Conservation (phyloP, 805 yeast species). For the Monosporozyma servazzii region DNA sequence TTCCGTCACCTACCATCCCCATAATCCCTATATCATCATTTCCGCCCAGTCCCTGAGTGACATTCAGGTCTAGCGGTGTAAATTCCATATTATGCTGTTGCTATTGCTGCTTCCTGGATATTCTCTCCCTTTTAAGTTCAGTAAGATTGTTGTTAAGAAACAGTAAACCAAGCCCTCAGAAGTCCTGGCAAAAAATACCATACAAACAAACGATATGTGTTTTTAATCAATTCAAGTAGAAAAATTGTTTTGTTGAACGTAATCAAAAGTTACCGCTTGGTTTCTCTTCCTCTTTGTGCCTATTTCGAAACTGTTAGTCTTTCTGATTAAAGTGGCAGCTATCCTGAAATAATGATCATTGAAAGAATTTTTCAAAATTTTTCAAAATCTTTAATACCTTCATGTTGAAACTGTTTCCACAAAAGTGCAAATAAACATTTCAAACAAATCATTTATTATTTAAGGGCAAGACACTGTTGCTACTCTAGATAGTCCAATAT, state of each 20-base stretch:
- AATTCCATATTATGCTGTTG: not conserved
- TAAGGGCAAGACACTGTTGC: not conserved
- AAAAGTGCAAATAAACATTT: not conserved
- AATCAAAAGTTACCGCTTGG: not conserved
- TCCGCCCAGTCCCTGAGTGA: not conserved
- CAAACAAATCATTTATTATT: not conserved
- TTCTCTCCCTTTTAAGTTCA: not conserved
- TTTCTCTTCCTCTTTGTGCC: not conserved
- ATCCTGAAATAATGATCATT: not conserved
- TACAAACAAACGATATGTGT: not conserved
- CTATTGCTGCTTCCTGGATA: not conserved
- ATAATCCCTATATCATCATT: not conserved
- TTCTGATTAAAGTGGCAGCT: not conserved
- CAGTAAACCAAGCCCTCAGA: not conserved
- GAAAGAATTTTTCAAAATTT: constrained; percentile 1
- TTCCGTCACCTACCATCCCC: not conserved
- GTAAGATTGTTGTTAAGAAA: not conserved
- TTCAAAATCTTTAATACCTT: not conserved
- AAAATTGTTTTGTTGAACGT: not conserved
- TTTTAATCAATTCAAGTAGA: not conserved
- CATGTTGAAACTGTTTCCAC: not conserved
- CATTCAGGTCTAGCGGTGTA: not conserved
- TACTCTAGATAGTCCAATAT: not conserved
- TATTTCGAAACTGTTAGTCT: not conserved
- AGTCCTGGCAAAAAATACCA: not conserved